Evolutionary conservation across 192 early-diverging fungal genomes (phyloP).

Genomic region (Neocallimastix lanati): DNA sequence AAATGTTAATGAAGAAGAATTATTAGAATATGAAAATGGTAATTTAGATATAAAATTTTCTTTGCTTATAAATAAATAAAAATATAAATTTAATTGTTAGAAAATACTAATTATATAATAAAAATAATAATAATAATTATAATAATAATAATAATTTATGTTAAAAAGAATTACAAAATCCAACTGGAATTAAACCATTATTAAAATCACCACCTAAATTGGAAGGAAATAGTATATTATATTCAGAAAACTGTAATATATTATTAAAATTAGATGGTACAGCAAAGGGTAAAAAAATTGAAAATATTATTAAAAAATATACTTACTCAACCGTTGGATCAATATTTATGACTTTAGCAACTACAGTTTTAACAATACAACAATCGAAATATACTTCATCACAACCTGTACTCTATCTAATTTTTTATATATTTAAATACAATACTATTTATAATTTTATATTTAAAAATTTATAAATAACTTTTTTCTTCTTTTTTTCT

Average conservation of each 20-base stretch:
- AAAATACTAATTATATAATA: too few species aligned
- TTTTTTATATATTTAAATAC: background rate
- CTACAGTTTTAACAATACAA: background rate
- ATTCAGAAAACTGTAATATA: background rate
- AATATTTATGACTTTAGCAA: background rate
- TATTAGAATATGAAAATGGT: background rate
- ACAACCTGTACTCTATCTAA: background rate
- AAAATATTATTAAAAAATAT: background rate
- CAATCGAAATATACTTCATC: background rate
- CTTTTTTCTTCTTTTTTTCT: too few species aligned
- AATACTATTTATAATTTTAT: too few species aligned
- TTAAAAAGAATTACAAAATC: background rate
- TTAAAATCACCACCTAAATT: background rate
- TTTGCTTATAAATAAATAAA: too few species aligned
- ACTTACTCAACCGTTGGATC: background rate
- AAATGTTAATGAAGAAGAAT: background rate
- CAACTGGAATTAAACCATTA: background rate
- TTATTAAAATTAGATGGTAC: background rate
- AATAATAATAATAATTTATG: background rate
- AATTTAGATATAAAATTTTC: too few species aligned
- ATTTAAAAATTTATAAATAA: too few species aligned
- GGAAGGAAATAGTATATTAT: background rate
- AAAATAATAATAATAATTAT: background rate
- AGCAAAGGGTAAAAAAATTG: background rate
- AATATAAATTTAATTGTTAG: too few species aligned